Conservation (phyloP, 2,329 filamentous ascomycete genomes). For the Sporothrix luriei region DNA sequence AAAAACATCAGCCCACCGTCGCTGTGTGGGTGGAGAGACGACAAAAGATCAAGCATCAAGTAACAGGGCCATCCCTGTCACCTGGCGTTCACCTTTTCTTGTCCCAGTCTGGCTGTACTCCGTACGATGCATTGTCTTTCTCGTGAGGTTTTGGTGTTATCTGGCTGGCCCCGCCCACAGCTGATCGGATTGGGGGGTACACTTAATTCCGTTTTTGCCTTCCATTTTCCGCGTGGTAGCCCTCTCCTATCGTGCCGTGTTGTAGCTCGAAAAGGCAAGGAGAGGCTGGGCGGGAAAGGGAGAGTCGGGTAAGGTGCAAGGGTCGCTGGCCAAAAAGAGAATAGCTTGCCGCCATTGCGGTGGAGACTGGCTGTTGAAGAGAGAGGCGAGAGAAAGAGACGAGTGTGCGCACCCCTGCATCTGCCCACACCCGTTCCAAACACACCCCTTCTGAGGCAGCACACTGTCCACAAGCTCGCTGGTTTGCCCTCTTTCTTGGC, state of each 20-base stretch:
- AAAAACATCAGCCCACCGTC: constrained; percentile 11
- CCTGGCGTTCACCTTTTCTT: constrained; percentile 27
- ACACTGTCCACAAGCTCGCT: constrained; percentile 9
- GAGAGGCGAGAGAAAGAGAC: background rate
- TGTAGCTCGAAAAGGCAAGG: constrained; percentile 27
- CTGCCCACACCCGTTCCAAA: background rate
- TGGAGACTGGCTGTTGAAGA: constrained; percentile 23
- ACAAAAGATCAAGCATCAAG: constrained; percentile 26
- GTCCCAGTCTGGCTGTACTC: constrained; percentile 14
- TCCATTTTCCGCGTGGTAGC: background rate
- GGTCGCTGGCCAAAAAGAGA: constrained; percentile 33
- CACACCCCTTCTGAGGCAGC: constrained; percentile 14
- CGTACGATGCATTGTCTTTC: background rate
- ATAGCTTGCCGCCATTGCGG: constrained; percentile 25
- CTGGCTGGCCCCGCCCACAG: background rate
- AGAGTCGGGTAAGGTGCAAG: constrained; percentile 34
- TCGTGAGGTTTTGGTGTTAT: constrained; percentile 1
- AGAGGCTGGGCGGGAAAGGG: constrained; percentile 32
- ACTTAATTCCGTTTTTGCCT: background rate
- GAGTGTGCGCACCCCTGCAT: background rate
- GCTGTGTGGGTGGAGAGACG: constrained; percentile 29
- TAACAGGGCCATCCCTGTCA: constrained; percentile 26
- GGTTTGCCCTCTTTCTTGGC: background rate
- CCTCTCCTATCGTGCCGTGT: constrained; percentile 21
- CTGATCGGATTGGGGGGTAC: constrained; percentile 4